phyloP scores from a whole-genome alignment of 257 asterid genomes.

The Eustoma russellianum region DNA sequence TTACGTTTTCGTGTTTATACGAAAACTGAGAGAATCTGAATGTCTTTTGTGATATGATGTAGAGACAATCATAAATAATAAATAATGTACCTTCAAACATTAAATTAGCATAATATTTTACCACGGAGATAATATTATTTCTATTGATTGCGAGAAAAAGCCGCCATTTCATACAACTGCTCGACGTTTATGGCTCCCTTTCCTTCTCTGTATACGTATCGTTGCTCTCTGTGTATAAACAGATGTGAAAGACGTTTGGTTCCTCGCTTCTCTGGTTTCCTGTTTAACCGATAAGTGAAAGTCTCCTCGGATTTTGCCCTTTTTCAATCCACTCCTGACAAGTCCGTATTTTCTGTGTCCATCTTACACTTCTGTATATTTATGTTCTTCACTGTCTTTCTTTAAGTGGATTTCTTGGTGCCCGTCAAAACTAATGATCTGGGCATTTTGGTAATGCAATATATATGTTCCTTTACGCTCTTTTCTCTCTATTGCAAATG shows the following conservation, averaged over 20 bases:
- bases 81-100: too few species aligned
- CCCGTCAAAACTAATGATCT: slow-evolving; percentile 15
- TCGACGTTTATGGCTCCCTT: background rate
- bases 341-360: too few species aligned
- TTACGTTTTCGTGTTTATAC: too few species aligned
- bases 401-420: background rate
- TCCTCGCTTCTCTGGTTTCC: background rate
- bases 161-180: too few species aligned
- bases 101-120: too few species aligned
- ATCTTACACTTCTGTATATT: too few species aligned
- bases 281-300: slow-evolving; percentile 7
- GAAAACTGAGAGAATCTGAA: too few species aligned
- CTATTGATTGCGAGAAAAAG: too few species aligned
- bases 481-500: background rate
- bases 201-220: background rate
- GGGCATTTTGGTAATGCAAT: slow-evolving; percentile 20
- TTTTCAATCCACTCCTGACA: slow-evolving; percentile 4
- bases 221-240: background rate
- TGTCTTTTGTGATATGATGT: too few species aligned
- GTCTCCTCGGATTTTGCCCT: background rate
- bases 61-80: too few species aligned
- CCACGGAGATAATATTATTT: too few species aligned
- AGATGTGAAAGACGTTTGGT: too few species aligned
- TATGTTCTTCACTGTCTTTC: background rate
- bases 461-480: background rate